Base-by-base conservation (phyloP, 306 rosid genomes). In the Herpetospermum pedunculosum region DNA sequence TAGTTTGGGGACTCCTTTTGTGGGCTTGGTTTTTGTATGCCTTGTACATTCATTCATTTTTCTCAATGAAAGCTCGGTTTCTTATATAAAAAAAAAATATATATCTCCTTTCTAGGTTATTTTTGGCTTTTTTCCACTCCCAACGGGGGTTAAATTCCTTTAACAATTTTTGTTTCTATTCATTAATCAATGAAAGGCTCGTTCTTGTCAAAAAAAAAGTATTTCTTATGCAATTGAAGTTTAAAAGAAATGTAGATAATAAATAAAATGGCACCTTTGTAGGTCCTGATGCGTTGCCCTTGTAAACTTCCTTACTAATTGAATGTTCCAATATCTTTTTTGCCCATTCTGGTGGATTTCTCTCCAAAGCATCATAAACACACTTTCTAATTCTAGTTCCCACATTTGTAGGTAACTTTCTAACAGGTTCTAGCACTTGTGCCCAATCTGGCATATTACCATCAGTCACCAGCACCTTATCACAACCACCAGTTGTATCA, bases 231-330 rank as follows among this genome's bases (percentile, higher is more conserved):
- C 38, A 47, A 40, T 43, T 63, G 72, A 46, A 44, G 25, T 53
- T 28, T 29, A 47, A 28, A 63, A 75, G 49, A 75, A 37, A 72
- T 16, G 55, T 38, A 55, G 15, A 81, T 60, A 76, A 55, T 76
- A 62, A 65, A 75, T 4, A 80, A 84, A 77, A 49, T 13, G 62
- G 80, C 79, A 95, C 99, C 99, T 95, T 95, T 40, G 99, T 95
- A 55, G 99, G 99, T 75, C 99, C 99, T 67, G 99, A 95, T 21
- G 99, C 99, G 74, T 95, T 95, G 80, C 99, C 97, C 85, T 95
- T 95, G 80, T 95, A 95, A 75, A 95, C 97, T 77, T 88, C 96
- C 89, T 88, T 95, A 73, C 99, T 95, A 80, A 95, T 92, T 25
- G 99, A 95, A 82, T 81, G 99, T 77, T 87, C 85, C 86, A 95